These are phyloP conservation scores for Lizonia empirigonia DNA, from an alignment of 2,329 filamentous ascomycete genomes.

Conservation along the genomic window DNA sequence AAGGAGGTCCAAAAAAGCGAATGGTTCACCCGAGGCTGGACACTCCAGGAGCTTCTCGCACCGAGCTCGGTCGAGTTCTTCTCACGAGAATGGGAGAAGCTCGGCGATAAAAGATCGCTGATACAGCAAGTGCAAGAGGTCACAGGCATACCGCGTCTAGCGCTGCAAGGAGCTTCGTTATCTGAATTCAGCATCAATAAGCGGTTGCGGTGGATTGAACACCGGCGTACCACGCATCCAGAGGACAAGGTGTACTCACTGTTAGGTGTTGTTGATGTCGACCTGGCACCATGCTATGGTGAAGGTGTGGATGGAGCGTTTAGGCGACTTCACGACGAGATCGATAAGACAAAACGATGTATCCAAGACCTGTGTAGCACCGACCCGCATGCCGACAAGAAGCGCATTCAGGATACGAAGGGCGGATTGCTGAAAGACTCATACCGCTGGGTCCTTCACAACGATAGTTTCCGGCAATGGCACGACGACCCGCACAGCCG, in stretches of 20 bases:
- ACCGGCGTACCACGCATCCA: slow-evolving; percentile 16
- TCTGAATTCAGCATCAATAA: slow-evolving; percentile 15
- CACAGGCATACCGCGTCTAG: too few species aligned
- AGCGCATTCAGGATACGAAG: slow-evolving; percentile 10
- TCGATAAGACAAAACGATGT: slow-evolving; percentile 16
- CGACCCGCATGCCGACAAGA: slow-evolving; percentile 15
- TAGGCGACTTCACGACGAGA: slow-evolving; percentile 17
- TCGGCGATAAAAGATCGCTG: slow-evolving; percentile 14
- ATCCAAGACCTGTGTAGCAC: slow-evolving; percentile 10
- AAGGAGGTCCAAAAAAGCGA: neutral
- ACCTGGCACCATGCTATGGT: slow-evolving; percentile 11
- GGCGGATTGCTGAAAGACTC: slow-evolving; percentile 9
- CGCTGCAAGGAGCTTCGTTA: neutral
- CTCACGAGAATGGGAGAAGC: slow-evolving; percentile 6
- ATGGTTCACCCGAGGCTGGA: neutral
- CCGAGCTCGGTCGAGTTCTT: slow-evolving; percentile 22
- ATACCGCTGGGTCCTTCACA: slow-evolving; percentile 29
- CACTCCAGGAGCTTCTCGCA: slow-evolving; percentile 21
- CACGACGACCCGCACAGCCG: slow-evolving; percentile 25
- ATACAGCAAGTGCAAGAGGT: too few species aligned
- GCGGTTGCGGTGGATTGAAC: slow-evolving; percentile 9
- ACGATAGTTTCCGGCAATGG: slow-evolving; percentile 31
- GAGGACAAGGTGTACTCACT: slow-evolving; percentile 16
- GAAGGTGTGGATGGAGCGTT: slow-evolving; percentile 16
- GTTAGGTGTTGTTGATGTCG: slow-evolving; percentile 19